phyloP scores from a whole-genome alignment of 2,329 filamentous ascomycete genomes.

The Colletotrichum orchidophilum region DNA sequence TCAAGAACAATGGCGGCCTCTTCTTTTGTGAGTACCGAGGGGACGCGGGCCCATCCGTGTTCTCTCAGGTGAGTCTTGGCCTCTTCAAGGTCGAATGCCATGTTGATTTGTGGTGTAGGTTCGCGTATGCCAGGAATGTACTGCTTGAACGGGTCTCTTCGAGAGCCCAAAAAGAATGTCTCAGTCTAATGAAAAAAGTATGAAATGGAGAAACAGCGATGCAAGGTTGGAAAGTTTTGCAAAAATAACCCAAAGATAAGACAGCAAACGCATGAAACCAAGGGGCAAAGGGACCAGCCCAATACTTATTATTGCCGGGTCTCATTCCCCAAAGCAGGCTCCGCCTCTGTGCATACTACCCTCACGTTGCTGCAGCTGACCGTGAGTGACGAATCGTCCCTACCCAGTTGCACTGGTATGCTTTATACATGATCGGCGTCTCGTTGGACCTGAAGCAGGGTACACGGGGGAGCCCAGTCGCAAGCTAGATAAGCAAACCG shows the following conservation, averaged over 20 bases:
- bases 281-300: not conserved
- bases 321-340: not conserved
- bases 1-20: not conserved
- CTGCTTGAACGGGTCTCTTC: not conserved
- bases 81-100: not conserved
- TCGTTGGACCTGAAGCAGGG: not conserved
- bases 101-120: not conserved
- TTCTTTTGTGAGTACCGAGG: not conserved
- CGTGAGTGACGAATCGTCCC: not conserved
- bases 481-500: not conserved
- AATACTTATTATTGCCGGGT: not conserved
- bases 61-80: not conserved
- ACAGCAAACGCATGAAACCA: not conserved
- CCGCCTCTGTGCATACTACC: not conserved
- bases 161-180: not conserved
- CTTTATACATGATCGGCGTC: not conserved
- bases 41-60: not conserved
- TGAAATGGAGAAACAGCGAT: not conserved
- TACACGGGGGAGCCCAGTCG: not conserved
- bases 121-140: no score
- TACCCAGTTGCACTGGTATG: not conserved
- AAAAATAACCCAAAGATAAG: not conserved
- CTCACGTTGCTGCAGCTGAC: not conserved
- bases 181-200: not conserved
- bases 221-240: fast-evolving